Percentiles rank a stretch among this genome's conserved stretches.
Evolutionary conservation across 164 flowering plant species (phyloP).

Genomic region (Umbilicus rupestris): DNA sequence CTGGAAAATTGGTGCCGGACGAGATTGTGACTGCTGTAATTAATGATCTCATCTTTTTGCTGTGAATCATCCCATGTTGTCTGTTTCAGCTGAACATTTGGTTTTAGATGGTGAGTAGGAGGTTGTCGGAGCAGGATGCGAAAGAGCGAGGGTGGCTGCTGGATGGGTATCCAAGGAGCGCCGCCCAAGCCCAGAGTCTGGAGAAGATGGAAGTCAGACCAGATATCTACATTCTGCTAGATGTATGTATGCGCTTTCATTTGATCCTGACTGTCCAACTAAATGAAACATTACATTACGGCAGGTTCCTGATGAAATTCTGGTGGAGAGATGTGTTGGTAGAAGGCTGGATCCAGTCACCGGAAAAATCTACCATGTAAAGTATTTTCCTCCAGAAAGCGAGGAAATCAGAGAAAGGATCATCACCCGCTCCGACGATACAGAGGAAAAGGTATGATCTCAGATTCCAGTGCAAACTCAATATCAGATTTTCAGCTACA

Average conservation of each 20-base stretch:
- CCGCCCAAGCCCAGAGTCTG: slow-evolving; percentile 70
- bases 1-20: slow-evolving; percentile 87
- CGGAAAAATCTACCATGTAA: slow-evolving; percentile 81
- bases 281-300: too few species aligned
- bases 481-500: background rate
- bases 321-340: slow-evolving; percentile 84
- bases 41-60: slow-evolving; percentile 21
- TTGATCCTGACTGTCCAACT: too few species aligned
- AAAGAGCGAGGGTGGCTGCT: slow-evolving; percentile 90
- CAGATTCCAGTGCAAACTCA: background rate
- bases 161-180: slow-evolving; percentile 84
- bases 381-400: slow-evolving; percentile 67
- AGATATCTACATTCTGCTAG: slow-evolving; percentile 56
- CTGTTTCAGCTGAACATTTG: background rate
- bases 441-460: slow-evolving; percentile 57
- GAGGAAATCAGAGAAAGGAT: slow-evolving; percentile 72
- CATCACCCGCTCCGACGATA: slow-evolving; percentile 78
- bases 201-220: slow-evolving; percentile 62
- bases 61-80: background rate
- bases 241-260: slow-evolving; percentile 54
- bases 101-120: slow-evolving; percentile 67
- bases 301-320: slow-evolving; percentile 96
- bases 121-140: slow-evolving; percentile 67
- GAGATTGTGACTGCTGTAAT: slow-evolving; percentile 80
- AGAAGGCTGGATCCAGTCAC: slow-evolving; percentile 84